Evolutionary conservation across 345 rosid species (phyloP), one percentile per base, ranked within the genome.

Genomic region (Aegle marmelos): DNA sequence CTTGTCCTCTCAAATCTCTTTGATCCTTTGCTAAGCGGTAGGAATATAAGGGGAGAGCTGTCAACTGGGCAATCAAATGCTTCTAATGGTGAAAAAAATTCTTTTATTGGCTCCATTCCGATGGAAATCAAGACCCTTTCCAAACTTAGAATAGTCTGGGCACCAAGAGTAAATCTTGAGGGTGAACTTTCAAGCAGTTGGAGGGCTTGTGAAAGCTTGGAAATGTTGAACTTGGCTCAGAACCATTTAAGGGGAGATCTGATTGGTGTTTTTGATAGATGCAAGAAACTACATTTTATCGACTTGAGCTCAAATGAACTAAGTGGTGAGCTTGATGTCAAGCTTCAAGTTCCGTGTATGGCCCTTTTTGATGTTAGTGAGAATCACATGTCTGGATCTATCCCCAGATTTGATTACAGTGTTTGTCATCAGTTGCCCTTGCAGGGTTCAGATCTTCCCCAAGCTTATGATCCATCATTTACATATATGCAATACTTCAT

Each of bases 341-440:
- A 81, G 19, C 82, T 81, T 72, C 78, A 59, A 19, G 82, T 80
- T 73, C 84, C 87, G 62, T 84, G 82, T 58, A 81, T 81, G 87
- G 63, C 73, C 30, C 8, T 72, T 5, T 81, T 84, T 68, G 82
- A 81, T 58, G 70, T 84, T 50, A 78, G 83, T 64, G 76, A 63
- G 53, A 84, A 84, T 75, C 62, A 58, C 56, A 19, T 81, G 70
- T 76, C 84, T 13, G 84, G 87, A 41, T 54, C 66, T 4, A 81
- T 81, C 66, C 81, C 82, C 56, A 72, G 64, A 57, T 81, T 84
- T 61, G 39, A 53, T 48, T 45, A 66, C 64, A 72, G 75, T 21
- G 62, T 24, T 58, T 81, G 84, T 73, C 68, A 59, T 19, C 72
- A 2, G 8, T 62, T 70, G 22, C 58, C 66, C 33, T 41, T 64